Base-by-base conservation (phyloP, 169 alveolate species). In the Eimeria maxima region DNA sequence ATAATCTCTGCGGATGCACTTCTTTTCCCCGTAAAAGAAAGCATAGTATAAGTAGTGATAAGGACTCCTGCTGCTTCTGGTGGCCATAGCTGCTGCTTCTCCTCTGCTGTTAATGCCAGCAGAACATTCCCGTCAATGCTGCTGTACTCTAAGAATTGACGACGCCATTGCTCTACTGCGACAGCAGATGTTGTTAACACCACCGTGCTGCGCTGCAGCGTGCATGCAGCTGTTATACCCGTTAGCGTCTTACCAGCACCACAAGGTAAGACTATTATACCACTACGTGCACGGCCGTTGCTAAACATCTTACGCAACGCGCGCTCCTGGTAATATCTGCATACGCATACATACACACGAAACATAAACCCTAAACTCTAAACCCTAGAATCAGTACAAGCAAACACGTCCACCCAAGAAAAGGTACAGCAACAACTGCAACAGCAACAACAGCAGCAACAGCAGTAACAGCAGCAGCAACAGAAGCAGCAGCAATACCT, bases 161-260 rank as follows among this genome's bases (percentile, higher is more conserved):
- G 97, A 94, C 95, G 98, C 99, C 99, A 98, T 97, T 97, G 99
- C 67, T 99, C 99, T 50, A 97, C 99, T 44, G 99, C 99, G 89
- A 97, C 97, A 0, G 97, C 94, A 44, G 95, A 83, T 3, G 98
- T 97, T 29, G 98, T 97, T 38, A 97, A 80, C 69, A 99, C 99
- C 86, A 99, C 97, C 0, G 99, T 97, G 38, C 99, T 98, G 92
- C 99, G 99, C 97, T 53, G 60, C 60, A 53, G 60, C 2, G 60
- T 53, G 16, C 60, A 53, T 53, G 60, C 60, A 53, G 60, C 60
- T 53, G 60, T 53, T 53, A 53, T 99, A 44, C 99, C 95, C n/a
- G 99, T 99, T 74, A 99, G 95, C 2, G 99, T 99, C 97, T 99
- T 99, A 7, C 99, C 99, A 20, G 99, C 99, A 22, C 99, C 99